Base-by-base conservation (phyloP, 2,329 filamentous ascomycete genomes). In the Colletotrichum chrysophilum region DNA sequence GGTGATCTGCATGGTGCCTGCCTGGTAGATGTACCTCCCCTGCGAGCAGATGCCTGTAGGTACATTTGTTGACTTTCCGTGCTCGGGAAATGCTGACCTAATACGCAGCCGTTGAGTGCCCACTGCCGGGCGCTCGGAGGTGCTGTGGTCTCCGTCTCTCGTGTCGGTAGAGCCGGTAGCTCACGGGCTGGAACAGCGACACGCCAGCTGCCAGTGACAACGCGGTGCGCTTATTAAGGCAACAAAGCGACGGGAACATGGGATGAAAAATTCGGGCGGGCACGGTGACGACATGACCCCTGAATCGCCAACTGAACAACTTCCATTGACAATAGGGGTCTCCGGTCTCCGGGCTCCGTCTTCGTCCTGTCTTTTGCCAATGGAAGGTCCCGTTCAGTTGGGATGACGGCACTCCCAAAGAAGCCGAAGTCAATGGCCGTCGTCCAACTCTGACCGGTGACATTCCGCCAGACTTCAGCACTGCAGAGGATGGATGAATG, bases 1-100 rank as follows among this genome's bases (percentile, higher is more conserved):
- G 69, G 38, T 75, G 72, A 72, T 75, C 71, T 58, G 43, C 71
- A 65, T 16, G 28, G 14, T n/a, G 24, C 56, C 56, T 18, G 8
- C 28, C n/a, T 52, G 43, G 28, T 3, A 12, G 9, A 52, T 68
- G 30, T 68, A 28, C 66, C 52, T 21, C 18, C 38, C 13, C 66
- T 26, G 30, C n/a, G 10, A 52, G 13, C n/a, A 3, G 4, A 16
- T n/a, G 28, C 18, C 26, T 7, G 18, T 3, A 30, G 28, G 28
- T 61, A 61, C 58, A 30, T 48, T n/a, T 4, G 9, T 10, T 14
- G 24, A 60, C 21, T 28, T 60, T 2, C 10, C 9, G 0, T 21
- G 16, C 9, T 66, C 30, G 21, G 30, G 16, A 12, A 28, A 43
- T 30, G n/a, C 21, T 28, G 36, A 34, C 26, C 28, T n/a, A n/a